Evolutionary conservation across 164 flowering plant species (phyloP).

Genomic region (Houttuynia cordata): DNA sequence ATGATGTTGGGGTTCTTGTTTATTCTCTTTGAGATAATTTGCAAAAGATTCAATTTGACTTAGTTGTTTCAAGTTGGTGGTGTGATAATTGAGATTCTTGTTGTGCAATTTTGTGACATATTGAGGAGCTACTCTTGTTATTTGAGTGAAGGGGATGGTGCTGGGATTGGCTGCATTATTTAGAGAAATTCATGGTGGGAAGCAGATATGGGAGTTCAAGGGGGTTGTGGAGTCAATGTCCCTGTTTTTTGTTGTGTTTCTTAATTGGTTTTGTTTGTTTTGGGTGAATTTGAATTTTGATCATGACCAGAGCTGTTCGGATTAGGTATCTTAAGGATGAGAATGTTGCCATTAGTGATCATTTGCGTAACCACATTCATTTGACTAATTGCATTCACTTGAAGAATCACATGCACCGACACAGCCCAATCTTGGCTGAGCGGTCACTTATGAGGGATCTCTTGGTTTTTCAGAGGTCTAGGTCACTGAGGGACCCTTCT

Average conservation of each 20-base stretch:
- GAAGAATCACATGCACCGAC: conserved; percentile 92
- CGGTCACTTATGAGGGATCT: conserved; percentile 82
- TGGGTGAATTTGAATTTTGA: conserved; percentile 23
- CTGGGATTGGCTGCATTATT: neutral
- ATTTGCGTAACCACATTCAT: conserved; percentile 85
- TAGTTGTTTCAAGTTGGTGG: too few relatives aligned
- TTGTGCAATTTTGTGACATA: too few relatives aligned
- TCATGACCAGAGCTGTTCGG: conserved; percentile 70
- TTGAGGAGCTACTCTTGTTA: neutral
- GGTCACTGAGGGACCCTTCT: conserved; percentile 89
- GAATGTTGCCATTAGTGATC: conserved; percentile 71
- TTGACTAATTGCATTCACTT: conserved; percentile 91
- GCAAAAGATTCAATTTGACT: too few relatives aligned
- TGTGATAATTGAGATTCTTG: too few relatives aligned
- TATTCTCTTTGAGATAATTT: too few relatives aligned
- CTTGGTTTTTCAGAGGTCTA: conserved; percentile 71
- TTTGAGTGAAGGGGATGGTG: neutral
- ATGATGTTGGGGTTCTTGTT: too few relatives aligned
- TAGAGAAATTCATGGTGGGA: neutral
- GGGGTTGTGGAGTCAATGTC: neutral
- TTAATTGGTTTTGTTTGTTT: conserved; percentile 8
- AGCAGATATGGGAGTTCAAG: neutral
- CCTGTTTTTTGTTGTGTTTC: conserved; percentile 1
- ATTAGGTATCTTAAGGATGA: conserved; percentile 73
- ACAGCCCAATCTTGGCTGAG: conserved; percentile 65